A percentile compares a stretch with the other conserved stretches of the same genome.
Evolutionary conservation across 1,139 yeast species (phyloP).

Genomic region (Yamadazyma sp.): DNA sequence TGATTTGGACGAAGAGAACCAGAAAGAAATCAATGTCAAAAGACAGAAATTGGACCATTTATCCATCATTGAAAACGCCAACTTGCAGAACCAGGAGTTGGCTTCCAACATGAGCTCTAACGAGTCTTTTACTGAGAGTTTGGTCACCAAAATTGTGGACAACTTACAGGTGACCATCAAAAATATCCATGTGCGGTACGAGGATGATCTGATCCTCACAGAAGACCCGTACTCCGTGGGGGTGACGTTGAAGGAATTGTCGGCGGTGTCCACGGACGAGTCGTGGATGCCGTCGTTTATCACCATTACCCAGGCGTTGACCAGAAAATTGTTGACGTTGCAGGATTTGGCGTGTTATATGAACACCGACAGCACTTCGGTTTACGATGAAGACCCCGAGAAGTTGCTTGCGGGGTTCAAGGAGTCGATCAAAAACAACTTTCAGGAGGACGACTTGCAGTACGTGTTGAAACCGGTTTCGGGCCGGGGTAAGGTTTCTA

Average conservation of each 20-base stretch:
- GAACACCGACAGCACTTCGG: slow-evolving; percentile 67
- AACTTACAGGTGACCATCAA: slow-evolving; percentile 91
- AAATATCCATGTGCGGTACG: slow-evolving; percentile 89
- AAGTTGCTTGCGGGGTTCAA: slow-evolving; percentile 45
- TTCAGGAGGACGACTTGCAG: slow-evolving; percentile 42
- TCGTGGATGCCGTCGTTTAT: slow-evolving; percentile 87
- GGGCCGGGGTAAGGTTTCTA: slow-evolving; percentile 79
- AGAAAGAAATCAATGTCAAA: slow-evolving; percentile 66
- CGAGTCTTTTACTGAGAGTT: slow-evolving; percentile 82
- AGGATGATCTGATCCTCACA: slow-evolving; percentile 69
- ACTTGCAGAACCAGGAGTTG: slow-evolving; percentile 36
- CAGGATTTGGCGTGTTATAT: slow-evolving; percentile 79
- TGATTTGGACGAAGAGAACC: slow-evolving; percentile 65
- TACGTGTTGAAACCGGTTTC: slow-evolving; percentile 84
- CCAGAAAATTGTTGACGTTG: slow-evolving; percentile 77
- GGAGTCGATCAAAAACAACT: slow-evolving; percentile 21
- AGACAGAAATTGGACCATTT: slow-evolving; percentile 65
- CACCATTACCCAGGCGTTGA: slow-evolving; percentile 62
- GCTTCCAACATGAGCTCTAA: slow-evolving; percentile 51
- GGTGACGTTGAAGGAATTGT: slow-evolving; percentile 75
- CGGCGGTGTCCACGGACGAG: slow-evolving; percentile 88
- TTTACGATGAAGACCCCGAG: slow-evolving; percentile 46
- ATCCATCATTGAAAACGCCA: slow-evolving; percentile 56
- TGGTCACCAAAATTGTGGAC: slow-evolving; percentile 87
- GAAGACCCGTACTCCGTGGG: slow-evolving; percentile 83